A percentile compares a stretch with the other conserved stretches of the same genome.
These are phyloP conservation scores for Dactylellina parvicollis DNA, from an alignment of 2,329 filamentous ascomycete species.

Conservation along the genomic window DNA sequence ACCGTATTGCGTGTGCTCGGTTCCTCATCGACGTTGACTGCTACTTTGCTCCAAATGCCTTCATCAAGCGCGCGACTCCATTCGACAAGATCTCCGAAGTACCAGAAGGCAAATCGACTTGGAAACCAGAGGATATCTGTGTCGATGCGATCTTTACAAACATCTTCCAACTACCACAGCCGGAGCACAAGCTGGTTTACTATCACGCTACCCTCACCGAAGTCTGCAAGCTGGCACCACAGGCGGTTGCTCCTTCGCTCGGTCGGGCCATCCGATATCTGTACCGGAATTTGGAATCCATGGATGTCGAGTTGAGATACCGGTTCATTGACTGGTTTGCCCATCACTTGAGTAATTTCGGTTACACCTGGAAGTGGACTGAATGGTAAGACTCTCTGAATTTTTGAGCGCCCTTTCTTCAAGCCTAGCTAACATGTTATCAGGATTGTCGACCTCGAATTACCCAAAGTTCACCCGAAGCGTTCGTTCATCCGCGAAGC, in stretches of 20 bases:
- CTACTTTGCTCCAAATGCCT: slow-evolving; percentile 89
- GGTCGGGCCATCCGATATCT: slow-evolving; percentile 91
- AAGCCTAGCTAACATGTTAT: background rate
- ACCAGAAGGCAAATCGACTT: slow-evolving; percentile 74
- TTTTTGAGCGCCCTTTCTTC: background rate
- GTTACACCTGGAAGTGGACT: slow-evolving; percentile 99
- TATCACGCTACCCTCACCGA: slow-evolving; percentile 96
- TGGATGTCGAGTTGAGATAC: slow-evolving; percentile 87
- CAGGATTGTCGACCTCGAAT: slow-evolving; percentile 80
- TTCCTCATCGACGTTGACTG: slow-evolving; percentile 94
- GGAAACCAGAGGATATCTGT: slow-evolving; percentile 97
- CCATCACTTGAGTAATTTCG: slow-evolving; percentile 97
- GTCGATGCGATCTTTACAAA: slow-evolving; percentile 99
- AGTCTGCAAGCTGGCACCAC: slow-evolving; percentile 92
- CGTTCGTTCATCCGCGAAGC: slow-evolving; percentile 93
- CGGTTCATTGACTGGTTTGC: slow-evolving; percentile 98
- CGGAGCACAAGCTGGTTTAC: slow-evolving; percentile 94
- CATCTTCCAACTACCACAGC: slow-evolving; percentile 82
- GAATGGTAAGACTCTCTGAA: slow-evolving; percentile 74
- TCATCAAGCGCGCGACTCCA: slow-evolving; percentile 89
- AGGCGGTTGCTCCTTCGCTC: slow-evolving; percentile 92
- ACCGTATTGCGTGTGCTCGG: slow-evolving; percentile 84
- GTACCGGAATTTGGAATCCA: slow-evolving; percentile 80
- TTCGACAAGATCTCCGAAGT: slow-evolving; percentile 83
- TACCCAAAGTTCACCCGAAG: slow-evolving; percentile 80